Evolutionary conservation across 2,329 filamentous ascomycete genomes (phyloP).

Genomic region (Myriosclerotinia scirpicola): DNA sequence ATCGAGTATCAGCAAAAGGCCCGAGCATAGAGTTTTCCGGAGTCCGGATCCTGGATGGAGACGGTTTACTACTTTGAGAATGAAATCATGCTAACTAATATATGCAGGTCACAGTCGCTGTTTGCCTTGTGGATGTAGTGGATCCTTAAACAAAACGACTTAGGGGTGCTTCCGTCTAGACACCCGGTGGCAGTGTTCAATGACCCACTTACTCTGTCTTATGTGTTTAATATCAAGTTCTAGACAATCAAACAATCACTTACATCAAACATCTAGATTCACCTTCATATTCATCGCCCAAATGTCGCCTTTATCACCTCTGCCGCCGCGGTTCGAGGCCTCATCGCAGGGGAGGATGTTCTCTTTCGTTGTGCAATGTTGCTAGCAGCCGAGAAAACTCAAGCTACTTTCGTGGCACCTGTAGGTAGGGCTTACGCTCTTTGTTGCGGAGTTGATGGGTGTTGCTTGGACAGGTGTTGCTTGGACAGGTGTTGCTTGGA

Average conservation of each 20-base stretch:
- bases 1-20: conserved; percentile 12
- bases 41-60: background rate
- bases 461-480: too few species aligned
- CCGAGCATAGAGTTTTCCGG: conserved; percentile 15
- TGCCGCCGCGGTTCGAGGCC: conserved; percentile 2
- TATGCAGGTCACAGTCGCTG: conserved; percentile 12
- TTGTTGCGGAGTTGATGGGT: conserved; percentile 48
- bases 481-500: conserved; percentile 45
- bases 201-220: background rate
- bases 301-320: conserved; percentile 12
- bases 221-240: background rate
- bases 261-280: conserved; percentile 28
- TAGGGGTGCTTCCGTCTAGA: background rate
- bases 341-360: background rate
- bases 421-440: conserved; percentile 48
- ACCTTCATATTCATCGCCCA: conserved; percentile 38
- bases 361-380: background rate
- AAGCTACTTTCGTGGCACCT: conserved; percentile 30
- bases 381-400: too few species aligned
- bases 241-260: background rate
- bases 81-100: background rate
- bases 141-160: conserved; percentile 5
- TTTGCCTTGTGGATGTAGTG: conserved; percentile 13
- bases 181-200: background rate
- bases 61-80: background rate